Base-by-base conservation (phyloP, 805 yeast species). In the Hanseniaspora singularis region DNA sequence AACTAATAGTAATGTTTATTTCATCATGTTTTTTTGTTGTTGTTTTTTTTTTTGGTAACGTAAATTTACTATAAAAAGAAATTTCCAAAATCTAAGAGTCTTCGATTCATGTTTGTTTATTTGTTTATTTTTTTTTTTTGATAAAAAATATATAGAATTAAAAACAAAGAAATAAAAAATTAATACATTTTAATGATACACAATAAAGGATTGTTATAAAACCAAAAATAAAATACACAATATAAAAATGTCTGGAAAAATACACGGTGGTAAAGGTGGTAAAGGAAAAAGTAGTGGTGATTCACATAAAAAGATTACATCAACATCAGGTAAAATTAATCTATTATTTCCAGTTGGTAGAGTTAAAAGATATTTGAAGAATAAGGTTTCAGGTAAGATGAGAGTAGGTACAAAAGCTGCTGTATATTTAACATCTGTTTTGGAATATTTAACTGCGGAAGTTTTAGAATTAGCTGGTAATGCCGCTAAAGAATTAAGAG, bases 311-410 rank as follows among this genome's bases (percentile, higher is more conserved):
- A 46, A 71, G 75, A 52, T 73, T 89, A 19, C 88, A 82, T 57
- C 95, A 12, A 94, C 88, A 57, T 84, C 95, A 5, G 94, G 95
- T 9, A 79, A 94, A 65, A 96, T 96, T 23, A 96, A 96, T 22
- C 70, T 87, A 63, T 92, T 82, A 64, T 92, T 92, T 70, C 99
- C 99, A 42, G 97, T 94, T 32, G 99, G 99, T 51, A 86, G 99
- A 80, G 87, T 92, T 57, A 89, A 92, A 76, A 79, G 98, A 71
- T 89, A 87, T 64, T 73, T 92, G 66, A 89, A 88, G 72, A 80
- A 74, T 65, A 84, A 81, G 54, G 94, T 95, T 18, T 92, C 85
- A 63, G 85, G 84, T 67, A 76, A 73, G 60, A 74, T 76, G 53
- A 77, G 95, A 70, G 84, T 86, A 55, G 94, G 95, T 67, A 84